These are phyloP conservation scores for Berkeleyomyces basicola DNA, from an alignment of 2,329 filamentous ascomycete genomes.

Conservation along the genomic window DNA sequence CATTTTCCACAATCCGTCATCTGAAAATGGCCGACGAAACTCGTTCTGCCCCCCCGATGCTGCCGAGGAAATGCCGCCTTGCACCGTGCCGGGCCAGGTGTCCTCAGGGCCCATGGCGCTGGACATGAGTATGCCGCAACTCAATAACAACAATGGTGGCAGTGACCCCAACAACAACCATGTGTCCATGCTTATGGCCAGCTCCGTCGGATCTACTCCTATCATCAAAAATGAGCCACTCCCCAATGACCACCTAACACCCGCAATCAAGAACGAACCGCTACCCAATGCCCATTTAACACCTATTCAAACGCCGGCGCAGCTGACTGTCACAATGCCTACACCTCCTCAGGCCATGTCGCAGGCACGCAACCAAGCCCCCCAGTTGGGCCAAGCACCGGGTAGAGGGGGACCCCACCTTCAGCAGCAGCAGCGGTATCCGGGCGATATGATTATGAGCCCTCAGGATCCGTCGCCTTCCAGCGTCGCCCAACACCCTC, in stretches of 20 bases:
- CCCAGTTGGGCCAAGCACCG: background rate
- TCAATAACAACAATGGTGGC: background rate
- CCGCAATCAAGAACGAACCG: conserved; percentile 7
- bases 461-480: conserved; percentile 13
- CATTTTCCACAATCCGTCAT: conserved; percentile 44
- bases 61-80: conserved; percentile 12
- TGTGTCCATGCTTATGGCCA: background rate
- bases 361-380: conserved; percentile 7
- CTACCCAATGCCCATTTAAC: conserved; percentile 5
- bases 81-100: conserved; percentile 7
- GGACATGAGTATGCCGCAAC: conserved; percentile 11
- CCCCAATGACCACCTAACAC: conserved; percentile 3
- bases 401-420: conserved; percentile 4
- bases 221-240: conserved; percentile 5
- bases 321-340: conserved; percentile 19
- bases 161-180: background rate
- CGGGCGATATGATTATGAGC: background rate
- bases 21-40: conserved; percentile 40
- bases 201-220: conserved; percentile 6
- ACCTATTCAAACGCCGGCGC: conserved; percentile 14
- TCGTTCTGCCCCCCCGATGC: conserved; percentile 48
- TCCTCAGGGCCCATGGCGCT: conserved; percentile 10
- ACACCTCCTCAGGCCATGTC: conserved; percentile 5
- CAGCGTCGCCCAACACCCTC: conserved; percentile 24
- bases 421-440: conserved; percentile 10